A percentile compares a stretch with the other conserved stretches of the same genome.
Conservation (phyloP, 169 alveolate species). For the Plasmodium sp. region DNA sequence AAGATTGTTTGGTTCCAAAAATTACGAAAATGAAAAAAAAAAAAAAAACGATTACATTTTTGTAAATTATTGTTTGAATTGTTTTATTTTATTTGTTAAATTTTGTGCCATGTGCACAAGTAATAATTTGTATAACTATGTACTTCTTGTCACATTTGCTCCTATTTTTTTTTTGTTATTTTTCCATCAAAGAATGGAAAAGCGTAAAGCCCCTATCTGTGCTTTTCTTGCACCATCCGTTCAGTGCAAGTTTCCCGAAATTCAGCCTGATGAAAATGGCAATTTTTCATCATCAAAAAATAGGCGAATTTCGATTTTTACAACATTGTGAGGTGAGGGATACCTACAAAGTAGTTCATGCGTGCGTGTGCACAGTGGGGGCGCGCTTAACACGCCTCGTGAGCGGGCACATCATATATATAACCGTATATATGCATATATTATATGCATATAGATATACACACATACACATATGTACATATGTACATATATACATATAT, state of each 20-base stretch:
- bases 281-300: not conserved
- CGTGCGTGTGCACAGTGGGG: not conserved
- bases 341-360: not conserved
- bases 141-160: constrained; percentile 1
- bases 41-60: not conserved
- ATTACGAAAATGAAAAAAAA: not conserved
- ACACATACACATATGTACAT: too few relatives aligned
- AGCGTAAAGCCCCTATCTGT: not conserved
- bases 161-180: not conserved
- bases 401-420: too few relatives aligned
- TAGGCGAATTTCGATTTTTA: not conserved
- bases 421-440: not conserved
- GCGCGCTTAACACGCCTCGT: not conserved
- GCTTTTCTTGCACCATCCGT: not conserved
- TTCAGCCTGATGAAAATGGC: not conserved
- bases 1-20: not conserved
- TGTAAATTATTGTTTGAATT: not conserved
- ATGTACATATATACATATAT: too few relatives aligned
- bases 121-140: not conserved
- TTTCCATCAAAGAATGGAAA: not conserved
- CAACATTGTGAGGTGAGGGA: not conserved
- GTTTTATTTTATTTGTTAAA: not conserved
- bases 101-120: not conserved
- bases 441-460: too few relatives aligned
- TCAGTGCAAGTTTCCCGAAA: not conserved